These are phyloP conservation scores for Sporisorium scitamineum DNA, from an alignment of 1,284 basidiomycete species.

Conservation along the genomic window DNA sequence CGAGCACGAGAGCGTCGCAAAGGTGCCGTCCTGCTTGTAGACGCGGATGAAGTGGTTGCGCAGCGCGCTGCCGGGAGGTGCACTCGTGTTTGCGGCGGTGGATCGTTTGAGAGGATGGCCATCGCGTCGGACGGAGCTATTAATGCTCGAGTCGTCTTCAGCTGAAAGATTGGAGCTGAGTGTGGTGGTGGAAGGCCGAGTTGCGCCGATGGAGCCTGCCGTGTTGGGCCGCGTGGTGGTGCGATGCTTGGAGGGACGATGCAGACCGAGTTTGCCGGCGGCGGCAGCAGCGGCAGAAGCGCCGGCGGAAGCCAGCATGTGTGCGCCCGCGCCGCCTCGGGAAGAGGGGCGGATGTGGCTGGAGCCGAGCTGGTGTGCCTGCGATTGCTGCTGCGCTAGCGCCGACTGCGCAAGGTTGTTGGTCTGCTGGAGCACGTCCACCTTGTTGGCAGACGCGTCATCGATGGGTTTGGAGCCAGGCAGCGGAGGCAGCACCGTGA, in stretches of 20 bases:
- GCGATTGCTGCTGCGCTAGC: slow-evolving; percentile 29
- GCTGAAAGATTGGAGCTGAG: slow-evolving; percentile 41
- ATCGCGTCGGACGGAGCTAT: slow-evolving; percentile 28
- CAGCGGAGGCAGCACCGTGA: slow-evolving; percentile 24
- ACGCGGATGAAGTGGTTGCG: slow-evolving; percentile 76
- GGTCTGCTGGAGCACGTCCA: slow-evolving; percentile 51
- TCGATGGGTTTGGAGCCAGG: slow-evolving; percentile 32
- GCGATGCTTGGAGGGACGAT: slow-evolving; percentile 51
- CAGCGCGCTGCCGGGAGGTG: slow-evolving; percentile 7
- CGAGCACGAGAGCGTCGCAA: slow-evolving; percentile 78
- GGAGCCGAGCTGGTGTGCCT: slow-evolving; percentile 20
- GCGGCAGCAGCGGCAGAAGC: slow-evolving; percentile 60
- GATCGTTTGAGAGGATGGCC: slow-evolving; percentile 34
- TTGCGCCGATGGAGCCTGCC: slow-evolving; percentile 52
- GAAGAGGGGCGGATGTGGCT: slow-evolving; percentile 31
- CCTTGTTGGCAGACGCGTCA: slow-evolving; percentile 23
- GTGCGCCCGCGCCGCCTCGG: slow-evolving; percentile 40
- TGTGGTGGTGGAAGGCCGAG: slow-evolving; percentile 42
- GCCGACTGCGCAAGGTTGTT: slow-evolving; percentile 38
- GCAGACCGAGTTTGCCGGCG: slow-evolving; percentile 58
- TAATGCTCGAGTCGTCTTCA: slow-evolving; percentile 44
- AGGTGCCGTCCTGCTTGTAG: slow-evolving; percentile 81
- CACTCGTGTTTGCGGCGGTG: slow-evolving; percentile 22
- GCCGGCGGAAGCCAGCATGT: slow-evolving; percentile 51
- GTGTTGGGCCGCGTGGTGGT: slow-evolving; percentile 54